Conservation (phyloP, 495 filamentous ascomycete genomes). For the Glonium stellatum region DNA sequence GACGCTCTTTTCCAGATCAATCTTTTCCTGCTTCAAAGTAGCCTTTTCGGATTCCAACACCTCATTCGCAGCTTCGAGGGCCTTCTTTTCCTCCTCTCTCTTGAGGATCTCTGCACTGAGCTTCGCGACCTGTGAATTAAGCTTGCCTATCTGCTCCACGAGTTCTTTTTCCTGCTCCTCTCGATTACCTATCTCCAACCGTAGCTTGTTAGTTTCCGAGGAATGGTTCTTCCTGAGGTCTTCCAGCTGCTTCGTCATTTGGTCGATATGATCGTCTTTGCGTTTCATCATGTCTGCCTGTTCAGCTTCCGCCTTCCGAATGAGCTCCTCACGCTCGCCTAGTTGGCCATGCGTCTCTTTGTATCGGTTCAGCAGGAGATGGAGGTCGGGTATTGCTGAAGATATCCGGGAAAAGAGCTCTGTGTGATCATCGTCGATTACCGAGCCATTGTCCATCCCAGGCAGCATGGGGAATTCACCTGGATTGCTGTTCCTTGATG, state of each 20-base stretch:
- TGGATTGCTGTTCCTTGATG: constrained; percentile 12
- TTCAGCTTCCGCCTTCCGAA: constrained; percentile 22
- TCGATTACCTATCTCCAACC: constrained; percentile 30
- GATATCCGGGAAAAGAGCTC: constrained; percentile 26
- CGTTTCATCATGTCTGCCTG: constrained; percentile 25
- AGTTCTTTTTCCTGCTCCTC: constrained; percentile 12
- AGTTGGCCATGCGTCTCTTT: constrained; percentile 24
- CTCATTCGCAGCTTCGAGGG: constrained; percentile 10
- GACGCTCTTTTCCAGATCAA: constrained; percentile 14
- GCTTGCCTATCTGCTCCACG: constrained; percentile 20
- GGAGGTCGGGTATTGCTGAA: constrained; percentile 30
- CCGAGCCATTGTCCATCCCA: constrained; percentile 13
- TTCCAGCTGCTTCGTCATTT: constrained; percentile 25
- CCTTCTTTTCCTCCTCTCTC: constrained; percentile 10
- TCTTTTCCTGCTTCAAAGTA: constrained; percentile 13
- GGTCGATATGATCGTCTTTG: constrained; percentile 29
- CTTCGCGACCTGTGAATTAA: constrained; percentile 17
- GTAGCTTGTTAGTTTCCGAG: constrained; percentile 25
- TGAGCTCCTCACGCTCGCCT: constrained; percentile 23
- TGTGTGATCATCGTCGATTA: constrained; percentile 21
- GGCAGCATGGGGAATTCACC: constrained; percentile 5
- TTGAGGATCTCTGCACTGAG: constrained; percentile 13
- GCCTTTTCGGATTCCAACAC: constrained; percentile 12
- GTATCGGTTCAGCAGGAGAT: constrained; percentile 26
- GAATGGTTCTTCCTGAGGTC: constrained; percentile 21